phyloP scores from a whole-genome alignment of 257 asterid genomes.

The Solanum medicagineum region DNA sequence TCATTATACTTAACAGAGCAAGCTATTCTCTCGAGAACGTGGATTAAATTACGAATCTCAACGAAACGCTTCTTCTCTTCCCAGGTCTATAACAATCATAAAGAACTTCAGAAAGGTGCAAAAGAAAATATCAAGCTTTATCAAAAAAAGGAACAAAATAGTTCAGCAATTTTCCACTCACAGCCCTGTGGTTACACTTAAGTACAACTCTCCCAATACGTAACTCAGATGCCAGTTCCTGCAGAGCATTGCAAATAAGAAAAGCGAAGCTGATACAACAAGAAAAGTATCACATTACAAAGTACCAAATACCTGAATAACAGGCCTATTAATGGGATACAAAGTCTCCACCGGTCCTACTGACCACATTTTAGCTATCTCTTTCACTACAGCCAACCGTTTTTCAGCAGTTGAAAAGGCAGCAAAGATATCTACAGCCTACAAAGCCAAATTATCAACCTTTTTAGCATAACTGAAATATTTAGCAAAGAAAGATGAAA shows the following conservation, averaged over 20 bases:
- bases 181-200: conserved; percentile 25
- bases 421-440: conserved; percentile 91
- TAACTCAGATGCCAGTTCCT: conserved; percentile 41
- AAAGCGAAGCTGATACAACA: neutral
- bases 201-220: conserved; percentile 57
- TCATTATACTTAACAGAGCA: conserved; percentile 72
- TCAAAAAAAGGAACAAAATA: neutral
- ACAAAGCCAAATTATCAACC: conserved; percentile 9
- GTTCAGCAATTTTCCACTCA: conserved; percentile 19
- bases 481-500: neutral
- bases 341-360: conserved; percentile 38
- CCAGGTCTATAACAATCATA: conserved; percentile 21
- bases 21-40: conserved; percentile 86
- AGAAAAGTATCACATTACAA: neutral
- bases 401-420: conserved; percentile 60
- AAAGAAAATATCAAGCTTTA: neutral
- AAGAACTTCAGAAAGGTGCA: neutral
- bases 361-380: conserved; percentile 57
- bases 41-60: conserved; percentile 59
- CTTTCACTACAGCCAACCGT: conserved; percentile 61
- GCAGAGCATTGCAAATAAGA: conserved; percentile 7
- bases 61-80: conserved; percentile 59
- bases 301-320: conserved; percentile 39
- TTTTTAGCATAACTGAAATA: neutral
- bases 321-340: conserved; percentile 65